Conservation (phyloP, 2,329 filamentous ascomycete species). For the Didymella pomorum region DNA sequence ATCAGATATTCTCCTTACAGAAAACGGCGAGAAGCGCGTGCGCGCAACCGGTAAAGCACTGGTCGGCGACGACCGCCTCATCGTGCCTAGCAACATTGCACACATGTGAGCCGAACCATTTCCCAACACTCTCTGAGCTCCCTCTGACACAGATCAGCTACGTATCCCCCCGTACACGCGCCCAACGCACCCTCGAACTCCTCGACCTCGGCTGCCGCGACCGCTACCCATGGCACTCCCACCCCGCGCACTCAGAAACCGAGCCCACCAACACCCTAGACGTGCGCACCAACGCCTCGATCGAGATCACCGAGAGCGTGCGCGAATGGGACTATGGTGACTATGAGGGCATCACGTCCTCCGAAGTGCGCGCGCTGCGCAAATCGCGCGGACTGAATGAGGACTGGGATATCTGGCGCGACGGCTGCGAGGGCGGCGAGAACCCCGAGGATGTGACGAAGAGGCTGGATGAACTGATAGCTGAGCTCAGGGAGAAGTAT, state of each 20-base stretch:
- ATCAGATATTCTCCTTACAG: constrained; percentile 86
- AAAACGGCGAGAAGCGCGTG: constrained; percentile 69
- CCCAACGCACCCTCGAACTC: constrained; percentile 89
- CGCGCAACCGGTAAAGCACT: constrained; percentile 78
- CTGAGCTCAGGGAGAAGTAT: constrained; percentile 69
- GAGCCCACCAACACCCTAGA: constrained; percentile 19
- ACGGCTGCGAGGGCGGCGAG: constrained; percentile 86
- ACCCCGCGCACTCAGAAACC: constrained; percentile 7
- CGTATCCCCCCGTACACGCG: constrained; percentile 84
- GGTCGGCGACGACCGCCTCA: constrained; percentile 82
- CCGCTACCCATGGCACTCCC: constrained; percentile 71
- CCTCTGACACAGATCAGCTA: constrained; percentile 60
- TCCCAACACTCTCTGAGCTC: neutral
- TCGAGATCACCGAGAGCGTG: constrained; percentile 61
- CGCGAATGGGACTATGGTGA: constrained; percentile 70
- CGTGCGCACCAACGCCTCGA: constrained; percentile 52
- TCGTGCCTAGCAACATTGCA: constrained; percentile 80
- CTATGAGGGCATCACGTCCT: constrained; percentile 65
- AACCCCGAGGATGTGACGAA: constrained; percentile 75
- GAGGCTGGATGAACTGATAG: constrained; percentile 78
- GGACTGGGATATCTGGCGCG: constrained; percentile 85
- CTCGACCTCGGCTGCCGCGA: constrained; percentile 76
- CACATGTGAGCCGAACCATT: constrained; percentile 70
- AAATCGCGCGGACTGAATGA: constrained; percentile 59
- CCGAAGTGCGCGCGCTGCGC: constrained; percentile 60